Evolutionary conservation across 768 basidiomycete genomes (phyloP).

Genomic region (Russula griseocarnosa): DNA sequence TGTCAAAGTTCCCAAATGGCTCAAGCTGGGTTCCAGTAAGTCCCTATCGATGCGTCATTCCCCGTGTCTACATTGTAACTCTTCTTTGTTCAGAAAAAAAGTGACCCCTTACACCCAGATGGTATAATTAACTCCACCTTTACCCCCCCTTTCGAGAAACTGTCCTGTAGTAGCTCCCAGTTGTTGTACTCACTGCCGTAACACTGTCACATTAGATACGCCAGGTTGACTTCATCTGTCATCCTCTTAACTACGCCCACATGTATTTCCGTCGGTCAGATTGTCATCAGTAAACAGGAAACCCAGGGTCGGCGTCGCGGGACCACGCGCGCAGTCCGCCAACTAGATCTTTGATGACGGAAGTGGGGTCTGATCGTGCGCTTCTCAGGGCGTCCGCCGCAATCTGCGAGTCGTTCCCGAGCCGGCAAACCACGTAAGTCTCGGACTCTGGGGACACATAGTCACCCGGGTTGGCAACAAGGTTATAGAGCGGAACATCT

Average conservation of each 20-base stretch:
- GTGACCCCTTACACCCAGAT: slow-evolving; percentile 17
- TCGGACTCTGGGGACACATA: neutral
- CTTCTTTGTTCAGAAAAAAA: slow-evolving; percentile 24
- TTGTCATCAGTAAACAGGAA: slow-evolving; percentile 67
- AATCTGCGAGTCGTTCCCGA: slow-evolving; percentile 92
- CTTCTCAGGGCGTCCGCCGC: slow-evolving; percentile 64
- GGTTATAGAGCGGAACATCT: slow-evolving; percentile 72
- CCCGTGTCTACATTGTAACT: neutral
- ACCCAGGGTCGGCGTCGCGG: slow-evolving; percentile 61
- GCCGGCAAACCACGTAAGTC: slow-evolving; percentile 69
- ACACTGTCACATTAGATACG: slow-evolving; percentile 18
- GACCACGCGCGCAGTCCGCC: slow-evolving; percentile 86
- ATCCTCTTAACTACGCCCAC: slow-evolving; percentile 16
- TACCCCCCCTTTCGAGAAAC: neutral
- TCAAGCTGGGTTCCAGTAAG: slow-evolving; percentile 50
- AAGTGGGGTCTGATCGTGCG: slow-evolving; percentile 31
- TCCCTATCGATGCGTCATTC: neutral
- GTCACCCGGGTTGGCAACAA: slow-evolving; percentile 57
- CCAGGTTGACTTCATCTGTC: slow-evolving; percentile 1
- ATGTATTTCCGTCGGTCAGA: slow-evolving; percentile 15
- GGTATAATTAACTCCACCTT: slow-evolving; percentile 8
- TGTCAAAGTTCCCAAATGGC: slow-evolving; percentile 75
- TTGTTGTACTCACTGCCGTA: slow-evolving; percentile 9
- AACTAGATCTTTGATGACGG: slow-evolving; percentile 59
- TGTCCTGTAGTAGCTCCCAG: neutral